These are phyloP conservation scores for Plantago lanceolata DNA, from an alignment of 305 asterid genomes.

Conservation along the genomic window DNA sequence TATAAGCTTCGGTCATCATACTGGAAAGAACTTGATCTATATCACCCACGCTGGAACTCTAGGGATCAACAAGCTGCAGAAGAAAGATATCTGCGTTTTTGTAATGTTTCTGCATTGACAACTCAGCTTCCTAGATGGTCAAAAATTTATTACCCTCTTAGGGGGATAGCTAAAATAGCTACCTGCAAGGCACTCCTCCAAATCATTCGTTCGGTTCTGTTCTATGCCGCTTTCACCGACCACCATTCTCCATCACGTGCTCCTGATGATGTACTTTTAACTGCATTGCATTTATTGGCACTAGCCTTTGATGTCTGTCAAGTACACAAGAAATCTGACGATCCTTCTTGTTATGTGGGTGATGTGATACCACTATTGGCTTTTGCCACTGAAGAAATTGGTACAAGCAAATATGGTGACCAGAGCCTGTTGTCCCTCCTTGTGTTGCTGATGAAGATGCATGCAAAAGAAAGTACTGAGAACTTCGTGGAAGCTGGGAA, in stretches of 20 bases:
- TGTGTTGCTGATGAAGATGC: conserved; percentile 72
- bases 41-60: conserved; percentile 90
- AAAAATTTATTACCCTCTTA: conserved; percentile 75
- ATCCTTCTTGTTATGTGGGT: conserved; percentile 41
- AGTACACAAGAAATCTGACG: conserved; percentile 54
- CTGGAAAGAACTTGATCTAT: conserved; percentile 94
- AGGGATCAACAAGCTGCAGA: conserved; percentile 93
- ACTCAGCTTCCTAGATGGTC: conserved; percentile 91
- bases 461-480: conserved; percentile 55
- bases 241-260: conserved; percentile 58
- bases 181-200: conserved; percentile 75
- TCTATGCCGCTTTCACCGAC: conserved; percentile 69
- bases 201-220: conserved; percentile 70
- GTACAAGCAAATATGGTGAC: conserved; percentile 49
- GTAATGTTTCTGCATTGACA: conserved; percentile 78
- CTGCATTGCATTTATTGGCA: conserved; percentile 79
- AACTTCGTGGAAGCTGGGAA: conserved; percentile 54
- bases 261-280: conserved; percentile 74
- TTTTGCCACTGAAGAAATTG: conserved; percentile 68
- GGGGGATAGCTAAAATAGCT: conserved; percentile 76
- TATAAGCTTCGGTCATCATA: conserved; percentile 59
- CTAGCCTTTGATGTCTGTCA: conserved; percentile 72
- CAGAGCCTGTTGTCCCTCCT: conserved; percentile 94
- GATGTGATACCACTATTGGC: conserved; percentile 68
- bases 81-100: conserved; percentile 83